Base-by-base conservation (phyloP, 2,329 filamentous ascomycete genomes). In the Nemania bipapillata region DNA sequence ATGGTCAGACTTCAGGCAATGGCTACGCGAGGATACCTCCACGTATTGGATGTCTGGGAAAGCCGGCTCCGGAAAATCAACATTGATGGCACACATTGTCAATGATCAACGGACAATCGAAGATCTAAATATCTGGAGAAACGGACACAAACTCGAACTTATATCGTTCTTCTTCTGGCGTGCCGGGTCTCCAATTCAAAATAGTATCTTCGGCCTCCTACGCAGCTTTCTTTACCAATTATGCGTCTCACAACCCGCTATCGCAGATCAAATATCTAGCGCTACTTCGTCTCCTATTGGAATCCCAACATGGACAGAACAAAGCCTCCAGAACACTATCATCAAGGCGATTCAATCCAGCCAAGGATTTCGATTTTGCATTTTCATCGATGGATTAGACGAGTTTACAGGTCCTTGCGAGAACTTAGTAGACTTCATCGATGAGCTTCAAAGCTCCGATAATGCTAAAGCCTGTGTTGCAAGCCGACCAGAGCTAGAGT, bases 81-180 rank as follows among this genome's bases (percentile, higher is more conserved):
- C 66, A 1, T 28, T 71, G 15, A 70, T 71, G 64, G 61, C 61
- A 20, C 52, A 70, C 17, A 63, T 71, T n/a, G 26, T 67, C 3
- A 9, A 63, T 12, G 64, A 70, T 22, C 0, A 15, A 20, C 50
- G 61, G 26, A 70, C 67, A 30, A 15, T 20, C 1, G 1, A 65
- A 15, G 49, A 57, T 1, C 24, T 70, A 4, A 3, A 45, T 2
- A 9, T 24, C 1, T 71, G 70, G 70, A 45, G 58, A 9, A 12
- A 26, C 20, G 28, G 56, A 3, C 2, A 52, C 6, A 40, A 50
- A 4, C 64, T 71, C 4, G n/a, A n/a, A 5, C 6, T 65, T 40
- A 11, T 70, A 5, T 65, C 67, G 5, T 71, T 70, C 64, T 71
- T 71, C 61, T 72, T 72, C 28, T 68, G 70, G 70, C 63, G 68